Percentiles rank a stretch among this genome's conserved stretches.
phyloP scores from a whole-genome alignment of 306 rosid species.

The Cyclanthera cordifolia region DNA sequence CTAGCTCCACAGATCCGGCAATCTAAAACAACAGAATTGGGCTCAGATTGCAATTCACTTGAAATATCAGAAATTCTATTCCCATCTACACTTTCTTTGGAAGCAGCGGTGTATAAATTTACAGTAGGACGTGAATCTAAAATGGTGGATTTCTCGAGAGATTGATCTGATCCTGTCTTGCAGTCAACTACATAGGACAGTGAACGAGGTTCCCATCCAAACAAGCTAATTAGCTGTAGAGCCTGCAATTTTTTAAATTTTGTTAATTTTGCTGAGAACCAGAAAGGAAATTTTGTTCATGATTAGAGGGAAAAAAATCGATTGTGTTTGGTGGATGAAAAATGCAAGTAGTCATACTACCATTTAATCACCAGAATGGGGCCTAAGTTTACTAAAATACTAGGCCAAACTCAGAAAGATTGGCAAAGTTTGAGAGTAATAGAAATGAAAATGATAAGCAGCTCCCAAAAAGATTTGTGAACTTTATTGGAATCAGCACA shows the following conservation, averaged over 20 bases:
- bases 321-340: background rate
- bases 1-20: conserved; percentile 88
- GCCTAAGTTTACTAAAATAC: background rate
- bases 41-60: conserved; percentile 37
- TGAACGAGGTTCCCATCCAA: conserved; percentile 82
- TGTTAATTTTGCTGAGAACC: background rate
- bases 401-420: background rate
- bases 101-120: conserved; percentile 22
- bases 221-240: conserved; percentile 65
- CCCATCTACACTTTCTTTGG: conserved; percentile 21
- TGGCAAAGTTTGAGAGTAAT: background rate
- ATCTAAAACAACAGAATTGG: conserved; percentile 70
- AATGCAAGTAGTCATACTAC: background rate
- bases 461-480: background rate
- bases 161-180: conserved; percentile 33
- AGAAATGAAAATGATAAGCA: background rate
- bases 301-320: background rate
- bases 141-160: conserved; percentile 23
- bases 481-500: background rate
- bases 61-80: conserved; percentile 28
- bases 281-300: background rate
- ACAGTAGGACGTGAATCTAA: conserved; percentile 19
- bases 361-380: background rate
- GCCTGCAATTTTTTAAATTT: conserved; percentile 42
- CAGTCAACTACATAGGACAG: conserved; percentile 61